Evolutionary conservation across 306 rosid genomes (phyloP), one percentile per base, ranked within the genome.

Genomic region (barrel medic (Medicago truncatula)): DNA sequence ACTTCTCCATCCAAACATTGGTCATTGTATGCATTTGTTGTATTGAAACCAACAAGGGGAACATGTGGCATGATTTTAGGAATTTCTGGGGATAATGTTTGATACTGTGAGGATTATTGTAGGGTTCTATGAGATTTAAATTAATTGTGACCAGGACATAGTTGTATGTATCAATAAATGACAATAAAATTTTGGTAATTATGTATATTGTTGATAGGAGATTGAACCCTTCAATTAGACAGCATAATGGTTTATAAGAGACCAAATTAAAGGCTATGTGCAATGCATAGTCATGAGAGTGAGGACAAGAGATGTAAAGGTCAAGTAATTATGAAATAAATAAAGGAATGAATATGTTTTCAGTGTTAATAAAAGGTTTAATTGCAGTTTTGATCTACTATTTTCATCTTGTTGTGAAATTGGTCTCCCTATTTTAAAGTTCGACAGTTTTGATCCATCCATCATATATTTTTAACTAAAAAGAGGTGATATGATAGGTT

Each of bases 21-120:
- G 10, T 41, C 47, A 41, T 0, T 0, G 4, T 41, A 41, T 28
- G 15, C 31, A 28, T 28, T 28, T 28, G 31, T 28, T 3, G 31
- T 28, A 28, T 28, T 28, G 31, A 28, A 28, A 18, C 7, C 2
- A 9, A 54, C 60, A 18, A 54, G 61, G 61, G 76, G 65, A 34
- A 18, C 78, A 75, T 46, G 59, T 71, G 28, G 72, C 52, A 59
- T 59, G 43, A 46, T 69, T 69, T 58, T 23, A 58, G 70, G 70
- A 68, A 43, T 6, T 16, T 18, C 41, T 67, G 50, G 38, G 38
- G 71, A 38, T 58, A n/a, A 40, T 58, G 67, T 67, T 56, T 66
- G 12, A 15, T 73, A 36, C 6, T 66, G 46, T 46, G 39, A 44
- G 40, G 79, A 57, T 57, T 28, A 11, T 15, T 44, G 15, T 34